phyloP scores from a whole-genome alignment of 345 rosid species.

The Eucalyptus albens region DNA sequence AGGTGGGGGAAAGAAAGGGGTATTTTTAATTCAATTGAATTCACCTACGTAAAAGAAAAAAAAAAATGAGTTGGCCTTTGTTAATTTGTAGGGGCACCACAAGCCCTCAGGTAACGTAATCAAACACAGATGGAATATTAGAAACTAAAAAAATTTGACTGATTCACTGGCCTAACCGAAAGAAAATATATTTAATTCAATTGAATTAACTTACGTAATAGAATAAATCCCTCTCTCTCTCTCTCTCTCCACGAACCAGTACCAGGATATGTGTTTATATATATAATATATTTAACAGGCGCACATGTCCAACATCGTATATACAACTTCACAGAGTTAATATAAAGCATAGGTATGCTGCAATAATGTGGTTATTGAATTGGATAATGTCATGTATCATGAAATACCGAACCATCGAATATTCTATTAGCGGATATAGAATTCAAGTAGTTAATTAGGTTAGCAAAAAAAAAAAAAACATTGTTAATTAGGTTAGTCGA shows the following conservation, averaged over 20 bases:
- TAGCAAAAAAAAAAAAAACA: neutral
- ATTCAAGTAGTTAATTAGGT: neutral
- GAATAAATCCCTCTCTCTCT: neutral
- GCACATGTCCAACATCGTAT: neutral
- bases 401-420: neutral
- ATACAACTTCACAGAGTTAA: neutral
- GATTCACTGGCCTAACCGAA: neutral
- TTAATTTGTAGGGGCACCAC: neutral
- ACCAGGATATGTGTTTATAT: neutral
- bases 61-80: neutral
- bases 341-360: neutral
- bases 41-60: too few relatives aligned
- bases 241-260: neutral
- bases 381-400: neutral
- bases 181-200: neutral
- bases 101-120: neutral
- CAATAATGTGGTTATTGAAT: neutral
- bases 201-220: neutral
- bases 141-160: neutral
- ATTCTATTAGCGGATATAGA: neutral
- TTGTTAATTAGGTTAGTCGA: neutral
- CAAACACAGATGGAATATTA: neutral
- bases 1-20: too few relatives aligned
- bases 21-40: too few relatives aligned
- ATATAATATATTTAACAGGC: neutral